Conservation (phyloP, 345 rosid genomes). For the Gynandropsis gynandra region DNA sequence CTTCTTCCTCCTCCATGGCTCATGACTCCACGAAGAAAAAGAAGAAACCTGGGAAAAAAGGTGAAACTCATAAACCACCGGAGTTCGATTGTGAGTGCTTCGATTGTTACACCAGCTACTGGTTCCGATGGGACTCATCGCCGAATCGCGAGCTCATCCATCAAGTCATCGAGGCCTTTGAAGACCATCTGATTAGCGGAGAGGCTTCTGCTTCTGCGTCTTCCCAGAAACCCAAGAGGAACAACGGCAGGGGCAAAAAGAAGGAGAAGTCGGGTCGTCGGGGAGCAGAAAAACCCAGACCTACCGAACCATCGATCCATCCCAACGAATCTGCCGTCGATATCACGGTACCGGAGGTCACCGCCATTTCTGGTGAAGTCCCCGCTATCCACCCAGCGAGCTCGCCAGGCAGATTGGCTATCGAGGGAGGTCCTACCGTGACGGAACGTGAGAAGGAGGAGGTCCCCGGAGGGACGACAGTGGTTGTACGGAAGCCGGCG, state of each 20-base stretch:
- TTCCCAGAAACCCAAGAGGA: constrained; percentile 28
- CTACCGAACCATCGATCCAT: background rate
- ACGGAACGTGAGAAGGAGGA: constrained; percentile 8
- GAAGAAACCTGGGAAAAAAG: constrained; percentile 22
- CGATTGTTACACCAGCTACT: constrained; percentile 68
- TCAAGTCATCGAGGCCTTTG: constrained; percentile 75
- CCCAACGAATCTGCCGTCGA: no score
- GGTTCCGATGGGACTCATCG: constrained; percentile 83
- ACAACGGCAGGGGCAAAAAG: constrained; percentile 25
- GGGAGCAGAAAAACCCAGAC: constrained; percentile 1
- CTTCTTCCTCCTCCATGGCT: background rate
- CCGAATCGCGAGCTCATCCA: constrained; percentile 66
- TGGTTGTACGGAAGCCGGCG: constrained; percentile 14
- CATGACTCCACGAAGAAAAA: constrained; percentile 13
- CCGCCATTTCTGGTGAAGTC: no score
- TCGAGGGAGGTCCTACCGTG: background rate
- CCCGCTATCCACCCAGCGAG: background rate
- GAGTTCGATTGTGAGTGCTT: constrained; percentile 65
- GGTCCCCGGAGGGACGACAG: constrained; percentile 10
- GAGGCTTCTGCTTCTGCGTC: constrained; percentile 30
- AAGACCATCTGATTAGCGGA: constrained; percentile 47
- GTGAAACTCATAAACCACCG: constrained; percentile 30
- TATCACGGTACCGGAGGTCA: no score
- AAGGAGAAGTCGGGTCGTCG: constrained; percentile 33
- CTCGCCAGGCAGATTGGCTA: constrained; percentile 7